Conservation (phyloP, 805 yeast genomes). For the Saccharomycopsis fibuligera region DNA sequence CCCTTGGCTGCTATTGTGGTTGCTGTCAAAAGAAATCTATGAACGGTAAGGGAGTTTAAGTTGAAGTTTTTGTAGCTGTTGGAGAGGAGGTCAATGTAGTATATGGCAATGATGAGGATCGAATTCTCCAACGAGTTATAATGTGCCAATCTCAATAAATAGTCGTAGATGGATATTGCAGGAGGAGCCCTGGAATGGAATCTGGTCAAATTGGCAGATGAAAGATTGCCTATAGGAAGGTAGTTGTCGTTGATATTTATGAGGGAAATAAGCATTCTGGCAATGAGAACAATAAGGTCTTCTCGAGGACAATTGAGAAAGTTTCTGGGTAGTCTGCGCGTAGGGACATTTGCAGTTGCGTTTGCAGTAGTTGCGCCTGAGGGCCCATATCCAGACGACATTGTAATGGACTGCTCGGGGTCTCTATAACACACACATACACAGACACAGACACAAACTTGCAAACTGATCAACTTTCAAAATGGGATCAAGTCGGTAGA, state of each 20-base stretch:
- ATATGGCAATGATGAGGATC: conserved; percentile 74
- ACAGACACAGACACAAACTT: no score
- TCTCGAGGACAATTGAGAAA: conserved; percentile 64
- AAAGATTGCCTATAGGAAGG: conserved; percentile 29
- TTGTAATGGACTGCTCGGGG: no score
- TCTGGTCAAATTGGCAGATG: conserved; percentile 55
- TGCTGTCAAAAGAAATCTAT: conserved; percentile 82
- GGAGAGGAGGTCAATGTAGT: conserved; percentile 81
- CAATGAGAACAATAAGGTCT: conserved; percentile 63
- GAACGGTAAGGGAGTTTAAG: conserved; percentile 86
- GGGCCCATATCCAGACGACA: no score
- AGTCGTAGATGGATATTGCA: conserved; percentile 70
- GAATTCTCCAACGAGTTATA: conserved; percentile 84
- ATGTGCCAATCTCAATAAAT: conserved; percentile 67
- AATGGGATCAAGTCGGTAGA: no score
- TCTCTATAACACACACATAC: no score
- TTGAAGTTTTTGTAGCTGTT: conserved; percentile 74
- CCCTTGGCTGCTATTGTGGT: conserved; percentile 89
- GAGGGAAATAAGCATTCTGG: conserved; percentile 75
- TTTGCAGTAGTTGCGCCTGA: no score
- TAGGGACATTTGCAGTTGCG: no score
- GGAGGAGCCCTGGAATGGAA: conserved; percentile 95
- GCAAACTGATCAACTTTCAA: no score
- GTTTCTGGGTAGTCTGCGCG: conserved; percentile 36
- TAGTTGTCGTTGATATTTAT: conserved; percentile 65